Conservation (phyloP, 805 yeast genomes). For the Pichia phayaonensis region DNA sequence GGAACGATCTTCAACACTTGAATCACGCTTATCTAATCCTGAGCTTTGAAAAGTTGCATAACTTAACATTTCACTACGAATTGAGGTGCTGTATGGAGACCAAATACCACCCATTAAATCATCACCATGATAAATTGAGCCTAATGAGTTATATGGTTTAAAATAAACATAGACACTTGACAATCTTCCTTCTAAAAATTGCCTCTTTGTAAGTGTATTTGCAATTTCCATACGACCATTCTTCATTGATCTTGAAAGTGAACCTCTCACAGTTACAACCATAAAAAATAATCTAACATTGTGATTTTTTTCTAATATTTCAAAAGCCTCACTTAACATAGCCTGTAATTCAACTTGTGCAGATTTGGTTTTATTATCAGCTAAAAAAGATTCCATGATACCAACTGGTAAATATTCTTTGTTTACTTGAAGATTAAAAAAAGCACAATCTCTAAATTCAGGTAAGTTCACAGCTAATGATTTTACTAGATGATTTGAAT, state of each 20-base stretch:
- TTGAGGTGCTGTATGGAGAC: slow-evolving; percentile 67
- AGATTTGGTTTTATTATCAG: slow-evolving; percentile 13
- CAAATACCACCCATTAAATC: slow-evolving; percentile 78
- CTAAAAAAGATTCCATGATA: slow-evolving; percentile 51
- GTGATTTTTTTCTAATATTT: slow-evolving; percentile 48
- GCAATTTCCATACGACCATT: slow-evolving; percentile 91
- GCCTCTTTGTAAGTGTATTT: slow-evolving; percentile 72
- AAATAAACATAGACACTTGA: slow-evolving; percentile 79
- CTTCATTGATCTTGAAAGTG: slow-evolving; percentile 75
- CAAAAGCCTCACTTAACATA: slow-evolving; percentile 31
- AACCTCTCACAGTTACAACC: slow-evolving; percentile 67
- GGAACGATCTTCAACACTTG: slow-evolving; percentile 72
- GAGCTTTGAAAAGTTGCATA: slow-evolving; percentile 70
- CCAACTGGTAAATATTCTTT: slow-evolving; percentile 80
- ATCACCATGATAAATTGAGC: slow-evolving; percentile 64
- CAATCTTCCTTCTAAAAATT: slow-evolving; percentile 71
- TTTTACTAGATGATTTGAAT: slow-evolving; percentile 78
- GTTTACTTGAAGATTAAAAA: slow-evolving; percentile 75
- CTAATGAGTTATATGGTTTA: slow-evolving; percentile 53
- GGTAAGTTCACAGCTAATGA: slow-evolving; percentile 77
- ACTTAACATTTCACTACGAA: slow-evolving; percentile 52
- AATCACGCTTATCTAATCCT: slow-evolving; percentile 69
- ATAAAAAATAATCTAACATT: slow-evolving; percentile 76
- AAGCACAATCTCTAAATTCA: slow-evolving; percentile 81
- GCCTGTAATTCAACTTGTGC: slow-evolving; percentile 39